These are phyloP conservation scores for Ceratocystis eucalypticola DNA, from an alignment of 2,329 filamentous ascomycete species.

Conservation along the genomic window DNA sequence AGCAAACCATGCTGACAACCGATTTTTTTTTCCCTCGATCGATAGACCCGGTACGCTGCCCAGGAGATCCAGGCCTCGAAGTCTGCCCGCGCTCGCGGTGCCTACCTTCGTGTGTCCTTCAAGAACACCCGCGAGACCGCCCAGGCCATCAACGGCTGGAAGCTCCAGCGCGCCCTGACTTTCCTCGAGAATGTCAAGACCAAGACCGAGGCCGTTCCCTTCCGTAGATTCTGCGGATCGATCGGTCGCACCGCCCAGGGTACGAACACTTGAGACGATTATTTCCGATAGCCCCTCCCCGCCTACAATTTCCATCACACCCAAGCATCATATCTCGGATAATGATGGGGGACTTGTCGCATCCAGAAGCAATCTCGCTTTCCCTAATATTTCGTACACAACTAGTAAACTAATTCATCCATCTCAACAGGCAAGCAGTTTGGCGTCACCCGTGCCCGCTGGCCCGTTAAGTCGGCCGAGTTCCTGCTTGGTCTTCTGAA, in stretches of 20 bases:
- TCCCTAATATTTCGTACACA: no score
- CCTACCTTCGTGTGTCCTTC: constrained; percentile 98
- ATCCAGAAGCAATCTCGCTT: no score
- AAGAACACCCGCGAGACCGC: constrained; percentile 99
- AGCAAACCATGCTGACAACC: constrained; percentile 9
- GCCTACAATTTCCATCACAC: not conserved
- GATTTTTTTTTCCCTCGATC: constrained; percentile 12
- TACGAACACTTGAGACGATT: constrained; percentile 42
- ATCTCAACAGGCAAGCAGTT: constrained; percentile 74
- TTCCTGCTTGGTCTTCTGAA: constrained; percentile 94
- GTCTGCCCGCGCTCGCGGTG: constrained; percentile 94
- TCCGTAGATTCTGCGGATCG: constrained; percentile 93
- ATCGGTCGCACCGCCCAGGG: constrained; percentile 95
- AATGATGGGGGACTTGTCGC: no score
- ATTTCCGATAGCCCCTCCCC: not conserved
- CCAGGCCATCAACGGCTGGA: constrained; percentile 99
- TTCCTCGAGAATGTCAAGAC: constrained; percentile 98
- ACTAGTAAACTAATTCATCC: constrained; percentile 7
- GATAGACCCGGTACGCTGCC: constrained; percentile 88
- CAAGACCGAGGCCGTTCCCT: constrained; percentile 95
- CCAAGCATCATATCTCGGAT: not conserved
- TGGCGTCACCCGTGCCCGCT: constrained; percentile 94
- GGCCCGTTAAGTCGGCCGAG: constrained; percentile 98
- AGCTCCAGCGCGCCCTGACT: constrained; percentile 81
- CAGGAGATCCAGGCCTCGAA: constrained; percentile 76